Percentiles rank a stretch among this genome's conserved stretches.
phyloP scores from a whole-genome alignment of 306 rosid species.

The Phaseolus lunatus region DNA sequence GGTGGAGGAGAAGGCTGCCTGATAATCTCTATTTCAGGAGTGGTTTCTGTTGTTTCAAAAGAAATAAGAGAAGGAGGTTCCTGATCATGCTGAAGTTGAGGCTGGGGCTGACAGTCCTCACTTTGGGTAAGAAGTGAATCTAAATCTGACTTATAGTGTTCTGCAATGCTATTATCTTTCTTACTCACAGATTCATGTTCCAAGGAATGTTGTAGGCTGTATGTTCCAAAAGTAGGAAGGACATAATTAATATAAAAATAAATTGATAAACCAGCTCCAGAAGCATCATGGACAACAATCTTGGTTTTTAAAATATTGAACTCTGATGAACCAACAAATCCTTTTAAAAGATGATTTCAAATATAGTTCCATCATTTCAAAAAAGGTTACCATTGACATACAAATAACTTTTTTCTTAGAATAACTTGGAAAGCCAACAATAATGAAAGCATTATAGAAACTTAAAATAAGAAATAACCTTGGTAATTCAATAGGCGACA shows the following conservation, averaged over 20 bases:
- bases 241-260: slow-evolving; percentile 31
- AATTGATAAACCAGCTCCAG: slow-evolving; percentile 7
- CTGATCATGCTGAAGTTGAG: slow-evolving; percentile 42
- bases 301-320: slow-evolving; percentile 16
- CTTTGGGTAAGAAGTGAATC: slow-evolving; percentile 52
- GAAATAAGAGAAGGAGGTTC: slow-evolving; percentile 82
- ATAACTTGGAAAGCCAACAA: slow-evolving; percentile 14
- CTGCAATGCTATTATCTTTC: slow-evolving; percentile 53
- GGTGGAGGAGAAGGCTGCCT: slow-evolving; percentile 97
- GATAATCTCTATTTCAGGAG: slow-evolving; percentile 64
- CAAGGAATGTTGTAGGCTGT: slow-evolving; percentile 65
- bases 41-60: slow-evolving; percentile 65
- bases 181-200: slow-evolving; percentile 51
- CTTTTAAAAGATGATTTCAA: background rate
- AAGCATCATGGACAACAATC: slow-evolving; percentile 1
- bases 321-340: slow-evolving; percentile 31
- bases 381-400: slow-evolving; percentile 15
- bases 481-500: slow-evolving; percentile 73
- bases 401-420: background rate
- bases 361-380: slow-evolving; percentile 2
- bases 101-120: slow-evolving; percentile 47
- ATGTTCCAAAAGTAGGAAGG: slow-evolving; percentile 38
- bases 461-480: slow-evolving; percentile 60
- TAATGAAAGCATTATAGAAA: slow-evolving; percentile 35
- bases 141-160: slow-evolving; percentile 51